Percentiles rank a stretch among this genome's conserved stretches.
Evolutionary conservation across 805 yeast genomes (phyloP).

Genomic region (Myxozyma melibiosi): DNA sequence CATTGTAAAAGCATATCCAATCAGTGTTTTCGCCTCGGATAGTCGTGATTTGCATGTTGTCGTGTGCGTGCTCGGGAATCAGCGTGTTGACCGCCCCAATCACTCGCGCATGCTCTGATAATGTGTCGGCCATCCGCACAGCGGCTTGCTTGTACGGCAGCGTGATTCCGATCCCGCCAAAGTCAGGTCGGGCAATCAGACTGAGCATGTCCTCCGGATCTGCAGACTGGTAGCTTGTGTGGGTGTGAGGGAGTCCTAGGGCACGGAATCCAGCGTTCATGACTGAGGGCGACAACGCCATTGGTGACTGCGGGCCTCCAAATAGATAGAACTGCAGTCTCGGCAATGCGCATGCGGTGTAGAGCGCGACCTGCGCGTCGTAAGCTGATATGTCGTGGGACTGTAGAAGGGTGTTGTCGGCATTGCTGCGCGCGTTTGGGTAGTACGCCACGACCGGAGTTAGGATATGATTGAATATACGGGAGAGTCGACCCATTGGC

Average conservation of each 20-base stretch:
- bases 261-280: conserved; percentile 76
- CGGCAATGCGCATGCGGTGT: conserved; percentile 9
- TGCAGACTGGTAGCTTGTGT: conserved; percentile 52
- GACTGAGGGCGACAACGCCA: conserved; percentile 84
- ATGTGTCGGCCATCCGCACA: conserved; percentile 61
- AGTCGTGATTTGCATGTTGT: background rate
- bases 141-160: conserved; percentile 87
- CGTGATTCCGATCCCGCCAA: conserved; percentile 95
- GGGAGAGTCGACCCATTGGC: conserved; percentile 69
- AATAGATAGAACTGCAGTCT: conserved; percentile 36
- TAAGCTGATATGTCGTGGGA: conserved; percentile 11
- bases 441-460: conserved; percentile 73
- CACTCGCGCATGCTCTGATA: conserved; percentile 71
- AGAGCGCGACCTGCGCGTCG: conserved; percentile 17
- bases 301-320: conserved; percentile 44
- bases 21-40: conserved; percentile 84
- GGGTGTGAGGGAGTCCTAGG: conserved; percentile 75
- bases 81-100: conserved; percentile 96
- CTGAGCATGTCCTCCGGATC: conserved; percentile 56
- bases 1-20: conserved; percentile 81
- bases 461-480: conserved; percentile 69
- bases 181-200: conserved; percentile 38
- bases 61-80: conserved; percentile 45
- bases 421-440: background rate
- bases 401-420: background rate